Evolutionary conservation across 257 asterid genomes (phyloP).

Genomic region (Ocimum tenuiflorum): DNA sequence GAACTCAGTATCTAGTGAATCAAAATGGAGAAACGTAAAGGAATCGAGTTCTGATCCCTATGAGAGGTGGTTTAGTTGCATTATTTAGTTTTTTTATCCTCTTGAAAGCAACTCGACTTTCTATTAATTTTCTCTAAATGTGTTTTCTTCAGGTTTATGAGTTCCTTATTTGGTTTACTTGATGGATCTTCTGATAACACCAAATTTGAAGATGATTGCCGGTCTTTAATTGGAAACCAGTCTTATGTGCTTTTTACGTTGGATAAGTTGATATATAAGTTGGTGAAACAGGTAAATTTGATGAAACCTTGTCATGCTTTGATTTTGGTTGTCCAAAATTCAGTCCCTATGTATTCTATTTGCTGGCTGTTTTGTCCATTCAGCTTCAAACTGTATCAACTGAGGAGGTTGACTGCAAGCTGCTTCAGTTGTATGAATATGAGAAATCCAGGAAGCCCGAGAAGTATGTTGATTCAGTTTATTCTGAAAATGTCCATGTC

Average conservation of each 20-base stretch:
- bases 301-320: background rate
- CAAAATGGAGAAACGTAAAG: conserved; percentile 43
- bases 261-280: conserved; percentile 85
- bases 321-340: background rate
- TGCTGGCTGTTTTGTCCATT: conserved; percentile 18
- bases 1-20: conserved; percentile 34
- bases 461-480: conserved; percentile 44
- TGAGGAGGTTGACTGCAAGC: conserved; percentile 45
- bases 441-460: conserved; percentile 41
- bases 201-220: conserved; percentile 93
- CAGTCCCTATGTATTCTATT: conserved; percentile 3
- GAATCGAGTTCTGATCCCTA: conserved; percentile 41
- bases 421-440: conserved; percentile 43
- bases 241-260: conserved; percentile 84
- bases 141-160: conserved; percentile 64
- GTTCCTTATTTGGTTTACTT: conserved; percentile 73
- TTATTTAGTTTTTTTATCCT: conserved; percentile 6
- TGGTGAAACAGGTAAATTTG: conserved; percentile 74
- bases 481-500: conserved; percentile 48
- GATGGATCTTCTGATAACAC: conserved; percentile 94
- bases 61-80: conserved; percentile 31
- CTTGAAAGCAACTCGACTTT: conserved; percentile 3
- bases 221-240: conserved; percentile 84
- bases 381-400: conserved; percentile 49
- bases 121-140: conserved; percentile 9